Evolutionary conservation across 192 early-diverging fungal genomes (phyloP).

Genomic region (Coemansia sp.): DNA sequence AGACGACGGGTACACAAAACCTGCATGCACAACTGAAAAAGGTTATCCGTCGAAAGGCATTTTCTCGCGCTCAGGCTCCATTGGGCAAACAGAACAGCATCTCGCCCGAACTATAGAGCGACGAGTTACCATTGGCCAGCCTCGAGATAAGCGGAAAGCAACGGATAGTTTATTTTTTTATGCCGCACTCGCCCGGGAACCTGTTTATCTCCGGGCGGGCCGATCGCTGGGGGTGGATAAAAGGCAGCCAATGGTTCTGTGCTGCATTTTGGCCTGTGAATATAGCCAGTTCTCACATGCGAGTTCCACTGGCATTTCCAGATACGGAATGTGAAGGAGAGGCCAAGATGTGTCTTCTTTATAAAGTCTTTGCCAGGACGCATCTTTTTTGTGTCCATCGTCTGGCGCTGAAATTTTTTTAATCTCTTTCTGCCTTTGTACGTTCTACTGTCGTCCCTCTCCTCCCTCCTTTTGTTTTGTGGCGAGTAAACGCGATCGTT

Average conservation of each 20-base stretch:
- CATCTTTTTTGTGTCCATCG: neutral
- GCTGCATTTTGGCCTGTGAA: neutral
- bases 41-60: neutral
- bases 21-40: neutral
- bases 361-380: neutral
- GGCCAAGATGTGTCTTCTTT: neutral
- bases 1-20: neutral
- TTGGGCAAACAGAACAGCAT: neutral
- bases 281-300: neutral
- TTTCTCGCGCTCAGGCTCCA: neutral
- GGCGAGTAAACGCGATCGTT: neutral
- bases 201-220: neutral
- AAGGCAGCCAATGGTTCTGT: neutral
- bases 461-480: conserved; percentile 2
- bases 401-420: neutral
- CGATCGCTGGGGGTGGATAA: neutral
- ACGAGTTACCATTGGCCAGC: neutral
- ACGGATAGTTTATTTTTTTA: neutral
- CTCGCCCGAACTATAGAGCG: neutral
- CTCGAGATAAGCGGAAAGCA: neutral
- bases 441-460: neutral
- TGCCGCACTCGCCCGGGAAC: neutral
- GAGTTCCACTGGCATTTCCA: no score
- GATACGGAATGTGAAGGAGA: no score
- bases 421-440: conserved; percentile 3